Evolutionary conservation across 129 eudicot genomes (phyloP), one percentile per base, ranked within the genome.

Genomic region (Solidago caesia): DNA sequence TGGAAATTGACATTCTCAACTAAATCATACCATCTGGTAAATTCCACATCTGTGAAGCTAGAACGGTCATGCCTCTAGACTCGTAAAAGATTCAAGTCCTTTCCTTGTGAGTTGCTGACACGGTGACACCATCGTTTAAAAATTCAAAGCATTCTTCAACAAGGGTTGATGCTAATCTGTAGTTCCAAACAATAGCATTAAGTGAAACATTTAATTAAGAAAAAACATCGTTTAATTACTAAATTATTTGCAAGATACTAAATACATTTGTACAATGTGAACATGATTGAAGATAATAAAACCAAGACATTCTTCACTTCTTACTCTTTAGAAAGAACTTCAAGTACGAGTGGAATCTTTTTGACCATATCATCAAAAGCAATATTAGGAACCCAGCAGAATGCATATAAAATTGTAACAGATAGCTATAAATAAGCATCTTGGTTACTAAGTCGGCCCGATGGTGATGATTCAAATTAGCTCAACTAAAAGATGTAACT

Each of bases 131-230:
- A 21, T 21, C 78, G 74, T 83, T 80, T 72, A 94, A 58, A 79
- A 94, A 79, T 58, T 94, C 98, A 44, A 75, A 91, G 85, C 97
- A 87, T 25, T 85, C 91, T 72, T 87, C 93, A 29, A 77, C 59
- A 71, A 84, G 71, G 13, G 87, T 51, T 67, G 83, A 52, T 64
- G 67, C 84, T 64, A 79, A 82, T 63, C 91, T 89, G 88, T 78
- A 83, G 45, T 42, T 46, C 56, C 44, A 80, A 42, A 76, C 13
- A 59, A 74, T 25, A 64, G 46, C 33, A 21, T 70, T 65, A 65
- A 5, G 3, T 61, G 49, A 44, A 41, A 72, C 44, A 2, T 33
- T 33, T 5, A 25, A 42, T 67, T 56, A 43, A 58, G 49, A 60
- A 69, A 21, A n/a, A 15, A 41, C 47, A 60, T 25, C 25, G 10